These are phyloP conservation scores for Agrocybe pediades DNA, from an alignment of 768 basidiomycete genomes.

Conservation along the genomic window DNA sequence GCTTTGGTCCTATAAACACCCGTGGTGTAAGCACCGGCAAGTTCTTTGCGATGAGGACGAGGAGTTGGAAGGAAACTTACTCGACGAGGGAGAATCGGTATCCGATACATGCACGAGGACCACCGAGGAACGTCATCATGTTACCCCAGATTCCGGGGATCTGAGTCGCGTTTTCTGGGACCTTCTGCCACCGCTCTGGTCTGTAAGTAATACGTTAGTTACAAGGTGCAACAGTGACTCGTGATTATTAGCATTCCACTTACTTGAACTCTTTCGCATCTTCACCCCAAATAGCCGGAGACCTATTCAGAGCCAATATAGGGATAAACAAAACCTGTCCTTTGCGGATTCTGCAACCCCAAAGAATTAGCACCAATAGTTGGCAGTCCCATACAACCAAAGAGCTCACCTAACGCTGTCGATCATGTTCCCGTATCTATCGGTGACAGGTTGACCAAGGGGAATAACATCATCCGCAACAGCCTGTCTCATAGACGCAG, in stretches of 20 bases:
- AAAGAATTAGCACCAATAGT: not conserved
- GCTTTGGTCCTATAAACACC: conserved; percentile 27
- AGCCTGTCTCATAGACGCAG: conserved; percentile 42
- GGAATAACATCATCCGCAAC: conserved; percentile 57
- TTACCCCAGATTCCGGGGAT: conserved; percentile 67
- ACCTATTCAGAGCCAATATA: conserved; percentile 53
- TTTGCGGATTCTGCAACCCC: conserved; percentile 33
- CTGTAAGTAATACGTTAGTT: conserved; percentile 31
- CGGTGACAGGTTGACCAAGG: conserved; percentile 44
- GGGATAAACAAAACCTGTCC: conserved; percentile 51
- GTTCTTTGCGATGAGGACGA: not conserved
- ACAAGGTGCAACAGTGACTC: not conserved
- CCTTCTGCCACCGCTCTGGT: conserved; percentile 62
- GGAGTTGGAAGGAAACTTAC: conserved; percentile 32
- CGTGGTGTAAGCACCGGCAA: not conserved
- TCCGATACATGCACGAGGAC: conserved; percentile 67
- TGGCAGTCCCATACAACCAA: not conserved
- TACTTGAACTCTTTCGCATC: conserved; percentile 67
- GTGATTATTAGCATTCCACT: not conserved
- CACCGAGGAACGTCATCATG: conserved; percentile 62
- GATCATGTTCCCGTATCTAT: conserved; percentile 41
- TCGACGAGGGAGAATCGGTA: conserved; percentile 65
- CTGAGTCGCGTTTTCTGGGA: conserved; percentile 41
- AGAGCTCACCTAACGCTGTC: conserved; percentile 31
- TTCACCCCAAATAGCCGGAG: conserved; percentile 59